Evolutionary conservation across 2,329 filamentous ascomycete species (phyloP), one percentile per base, ranked within the genome.

Genomic region (Fusarium continuum): DNA sequence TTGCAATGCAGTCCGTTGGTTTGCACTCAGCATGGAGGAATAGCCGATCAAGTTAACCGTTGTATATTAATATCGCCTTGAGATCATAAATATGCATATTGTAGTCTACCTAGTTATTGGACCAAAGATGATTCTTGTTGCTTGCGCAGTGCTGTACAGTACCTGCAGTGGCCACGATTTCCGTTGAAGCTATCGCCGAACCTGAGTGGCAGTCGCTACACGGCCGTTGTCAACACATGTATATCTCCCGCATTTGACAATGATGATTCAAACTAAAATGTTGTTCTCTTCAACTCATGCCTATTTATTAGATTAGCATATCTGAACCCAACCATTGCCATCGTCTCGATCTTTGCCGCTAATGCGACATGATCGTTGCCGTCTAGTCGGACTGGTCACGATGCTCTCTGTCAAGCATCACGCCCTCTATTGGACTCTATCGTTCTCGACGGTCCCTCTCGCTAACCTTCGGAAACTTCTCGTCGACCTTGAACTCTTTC

Each of bases 361-460:
- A 35, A 8, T 13, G 13, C 17, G 49, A 3, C 49, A 36, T 46
- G 29, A 22, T 5, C 40, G 47, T 31, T 9, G 19, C 7, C 9
- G n/a, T 7, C 19, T 25, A 23, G 19, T 19, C 17, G 32, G 23
- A 20, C 9, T 22, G 16, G 36, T 14, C 32, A 28, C 32, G 11
- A 70, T 70, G 67, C 39, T 70, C 8, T 70, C 64, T 8, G 17
- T 49, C 14, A 53, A 45, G 14, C 6, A 64, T 20, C 65, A 70
- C 40, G 5, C 51, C 25, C 32, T 68, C 31, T 57, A 60, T 44
- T 70, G 68, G 68, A 38, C 11, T 6, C 4, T 70, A 9, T 65
- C 68, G 3, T 14, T 61, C 17, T 31, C 45, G n/a, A 55, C 65
- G 2, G 16, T 65, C 7, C 48, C 47, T 14, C 20, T 51, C 9